These are phyloP conservation scores for Penicillium sp. DNA, from an alignment of 2,329 filamentous ascomycete species.

Conservation along the genomic window DNA sequence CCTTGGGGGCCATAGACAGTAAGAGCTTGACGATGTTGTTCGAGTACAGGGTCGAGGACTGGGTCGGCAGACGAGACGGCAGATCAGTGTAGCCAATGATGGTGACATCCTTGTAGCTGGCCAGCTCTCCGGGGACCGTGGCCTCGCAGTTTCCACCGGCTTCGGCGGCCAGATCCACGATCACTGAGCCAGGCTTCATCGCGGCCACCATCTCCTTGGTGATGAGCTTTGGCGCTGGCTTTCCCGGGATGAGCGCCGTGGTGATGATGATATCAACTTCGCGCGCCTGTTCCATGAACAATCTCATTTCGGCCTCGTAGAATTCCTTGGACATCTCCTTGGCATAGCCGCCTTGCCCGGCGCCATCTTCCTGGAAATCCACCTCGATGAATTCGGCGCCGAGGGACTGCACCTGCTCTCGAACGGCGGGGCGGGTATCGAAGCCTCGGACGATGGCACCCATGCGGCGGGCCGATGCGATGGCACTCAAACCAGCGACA, in stretches of 20 bases:
- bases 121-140: constrained; percentile 66
- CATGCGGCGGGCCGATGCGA: constrained; percentile 77
- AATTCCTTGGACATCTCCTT: constrained; percentile 95
- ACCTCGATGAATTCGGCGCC: constrained; percentile 89
- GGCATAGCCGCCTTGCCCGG: constrained; percentile 78
- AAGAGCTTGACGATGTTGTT: constrained; percentile 91
- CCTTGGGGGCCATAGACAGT: constrained; percentile 70
- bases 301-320: constrained; percentile 85
- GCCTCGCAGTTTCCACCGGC: constrained; percentile 83
- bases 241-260: constrained; percentile 83
- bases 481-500: constrained; percentile 81
- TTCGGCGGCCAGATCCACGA: constrained; percentile 84
- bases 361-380: constrained; percentile 74
- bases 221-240: constrained; percentile 75
- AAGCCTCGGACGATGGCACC: constrained; percentile 87
- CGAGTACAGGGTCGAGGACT: constrained; percentile 83
- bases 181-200: constrained; percentile 84
- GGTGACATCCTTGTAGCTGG: constrained; percentile 69
- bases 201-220: constrained; percentile 72
- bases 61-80: constrained; percentile 77
- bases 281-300: constrained; percentile 78
- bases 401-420: constrained; percentile 84
- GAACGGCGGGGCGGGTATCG: constrained; percentile 79
- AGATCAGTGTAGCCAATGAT: constrained; percentile 87
- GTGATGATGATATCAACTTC: constrained; percentile 92